These are phyloP conservation scores for Fremontodendron californicum DNA, from an alignment of 345 rosid genomes.

Conservation along the genomic window DNA sequence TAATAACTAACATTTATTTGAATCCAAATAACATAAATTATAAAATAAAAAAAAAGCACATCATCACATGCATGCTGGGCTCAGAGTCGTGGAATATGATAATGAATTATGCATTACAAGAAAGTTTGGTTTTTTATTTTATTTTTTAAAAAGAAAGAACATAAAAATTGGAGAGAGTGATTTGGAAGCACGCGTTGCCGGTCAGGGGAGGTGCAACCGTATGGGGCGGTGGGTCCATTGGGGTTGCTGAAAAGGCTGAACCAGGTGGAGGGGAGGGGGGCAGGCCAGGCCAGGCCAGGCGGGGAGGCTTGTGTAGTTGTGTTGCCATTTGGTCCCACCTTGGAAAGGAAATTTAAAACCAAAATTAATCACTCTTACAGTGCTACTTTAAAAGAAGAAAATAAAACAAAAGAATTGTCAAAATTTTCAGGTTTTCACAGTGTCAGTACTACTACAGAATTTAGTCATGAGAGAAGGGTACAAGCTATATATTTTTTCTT, in stretches of 20 bases:
- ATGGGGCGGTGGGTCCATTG: conserved; percentile 69
- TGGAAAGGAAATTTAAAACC: neutral
- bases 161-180: conserved; percentile 30
- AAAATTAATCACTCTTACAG: neutral
- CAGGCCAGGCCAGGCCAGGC: neutral
- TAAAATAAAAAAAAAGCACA: neutral
- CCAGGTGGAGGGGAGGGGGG: neutral
- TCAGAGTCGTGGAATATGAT: conserved; percentile 8
- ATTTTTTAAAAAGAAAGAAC: neutral
- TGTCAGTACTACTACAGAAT: neutral
- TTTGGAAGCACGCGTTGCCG: conserved; percentile 82
- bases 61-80: conserved; percentile 30
- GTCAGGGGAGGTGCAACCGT: conserved; percentile 63
- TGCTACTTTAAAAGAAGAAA: neutral
- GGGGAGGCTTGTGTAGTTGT: neutral
- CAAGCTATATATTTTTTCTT: too few relatives aligned
- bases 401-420: conserved; percentile 10
- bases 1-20: too few relatives aligned
- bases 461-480: too few relatives aligned
- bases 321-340: conserved; percentile 31
- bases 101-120: conserved; percentile 19
- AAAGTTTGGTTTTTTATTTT: neutral
- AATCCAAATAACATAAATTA: too few relatives aligned
- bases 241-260: conserved; percentile 40
- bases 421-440: neutral